Base-by-base conservation (phyloP, 805 yeast genomes). In the Saccharomycopsis sp. region DNA sequence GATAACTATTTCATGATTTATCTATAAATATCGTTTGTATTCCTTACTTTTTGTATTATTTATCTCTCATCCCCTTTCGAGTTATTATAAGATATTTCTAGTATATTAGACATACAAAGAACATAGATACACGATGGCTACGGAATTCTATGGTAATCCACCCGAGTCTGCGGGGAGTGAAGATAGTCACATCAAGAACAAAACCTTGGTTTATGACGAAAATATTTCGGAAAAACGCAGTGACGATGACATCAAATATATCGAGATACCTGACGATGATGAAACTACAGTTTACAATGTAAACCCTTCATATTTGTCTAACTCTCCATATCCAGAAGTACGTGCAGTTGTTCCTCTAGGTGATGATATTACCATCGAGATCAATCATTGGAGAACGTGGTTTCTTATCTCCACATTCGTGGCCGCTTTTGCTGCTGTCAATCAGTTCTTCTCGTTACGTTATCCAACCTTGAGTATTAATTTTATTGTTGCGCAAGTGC, bases 291-390 rank as follows among this genome's bases (percentile, higher is more conserved):
- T 52, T 19, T 57, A 53, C 24, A 34, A 34, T 8, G 53, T 25
- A 22, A 41, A 59, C 25, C 62, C 62, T 2, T 17, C 57, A 2
- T 34, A 34, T 9, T 38, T 59, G 25, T 54, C 57, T 20, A 56
- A 59, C 59, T 25, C 52, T 47, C 62, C 62, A 2, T 59, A 57
- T 25, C 62, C 87, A 1, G 89, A 85, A 64, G 85, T 85, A 14
- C 70, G 89, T 44, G 83, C 88, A 8, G 79, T 85, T 19, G 83
- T 83, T n/a, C 84, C 82, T 17, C 79, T 84, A 12, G 72, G 64
- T 55, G 87, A 84, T 63, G 85, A 84, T 60, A 78, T 78, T 0
- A 53, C 63, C 1, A 62, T 77, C 42, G 80, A 82, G 0, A 76
- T 74, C 44, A 83, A 80, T 60, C 82, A 87, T 5, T 63, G 80